Percentiles rank a stretch among this genome's conserved stretches.
Evolutionary conservation across 1,284 basidiomycete genomes (phyloP).

Genomic region (Testicularia cyperi): DNA sequence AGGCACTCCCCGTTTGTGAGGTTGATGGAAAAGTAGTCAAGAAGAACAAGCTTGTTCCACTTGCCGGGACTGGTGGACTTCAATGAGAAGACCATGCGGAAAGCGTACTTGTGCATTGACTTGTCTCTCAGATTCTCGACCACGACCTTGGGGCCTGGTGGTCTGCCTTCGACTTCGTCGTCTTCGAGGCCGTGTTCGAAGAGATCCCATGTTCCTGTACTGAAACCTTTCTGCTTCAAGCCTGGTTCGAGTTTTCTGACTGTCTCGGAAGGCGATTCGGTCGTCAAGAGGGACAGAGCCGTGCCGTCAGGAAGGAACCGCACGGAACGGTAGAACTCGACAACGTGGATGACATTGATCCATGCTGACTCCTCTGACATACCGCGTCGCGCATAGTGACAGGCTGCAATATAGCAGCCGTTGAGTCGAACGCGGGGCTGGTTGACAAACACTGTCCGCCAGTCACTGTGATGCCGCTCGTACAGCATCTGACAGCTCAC

Average conservation of each 20-base stretch:
- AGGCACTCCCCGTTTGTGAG: slow-evolving; percentile 73
- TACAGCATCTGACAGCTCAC: slow-evolving; percentile 19
- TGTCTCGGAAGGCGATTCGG: slow-evolving; percentile 75
- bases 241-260: slow-evolving; percentile 76
- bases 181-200: slow-evolving; percentile 38
- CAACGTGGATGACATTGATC: slow-evolving; percentile 56
- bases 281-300: slow-evolving; percentile 81
- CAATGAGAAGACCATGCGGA: slow-evolving; percentile 79
- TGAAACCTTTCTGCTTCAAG: slow-evolving; percentile 70
- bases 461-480: slow-evolving; percentile 34
- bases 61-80: slow-evolving; percentile 69
- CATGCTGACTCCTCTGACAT: slow-evolving; percentile 51
- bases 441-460: slow-evolving; percentile 53
- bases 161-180: slow-evolving; percentile 28
- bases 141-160: slow-evolving; percentile 44
- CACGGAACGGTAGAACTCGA: slow-evolving; percentile 72
- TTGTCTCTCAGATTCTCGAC: slow-evolving; percentile 51
- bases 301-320: slow-evolving; percentile 85
- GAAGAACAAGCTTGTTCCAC: slow-evolving; percentile 84
- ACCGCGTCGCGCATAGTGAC: slow-evolving; percentile 53
- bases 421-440: slow-evolving; percentile 56
- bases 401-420: slow-evolving; percentile 56
- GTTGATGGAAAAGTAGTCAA: slow-evolving; percentile 67
- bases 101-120: slow-evolving; percentile 69
- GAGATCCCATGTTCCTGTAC: slow-evolving; percentile 65